These are phyloP conservation scores for Phragmites australis DNA, from an alignment of 176 grass and related monocot species.

Conservation along the genomic window DNA sequence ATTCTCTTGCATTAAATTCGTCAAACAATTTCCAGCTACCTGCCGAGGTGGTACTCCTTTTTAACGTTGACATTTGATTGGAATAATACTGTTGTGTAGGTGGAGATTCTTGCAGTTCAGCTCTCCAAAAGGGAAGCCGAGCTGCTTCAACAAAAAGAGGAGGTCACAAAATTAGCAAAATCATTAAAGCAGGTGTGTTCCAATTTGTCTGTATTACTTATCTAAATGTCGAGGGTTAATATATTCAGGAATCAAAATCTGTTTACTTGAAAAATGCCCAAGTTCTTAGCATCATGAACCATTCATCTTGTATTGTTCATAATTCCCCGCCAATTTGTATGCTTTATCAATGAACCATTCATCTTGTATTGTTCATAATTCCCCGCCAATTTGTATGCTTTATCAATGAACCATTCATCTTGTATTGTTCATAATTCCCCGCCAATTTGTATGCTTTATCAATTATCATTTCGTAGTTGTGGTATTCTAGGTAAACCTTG, in stretches of 20 bases:
- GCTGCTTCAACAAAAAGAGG: conserved; percentile 80
- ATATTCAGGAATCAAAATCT: conserved; percentile 1
- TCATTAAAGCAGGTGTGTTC: conserved; percentile 72
- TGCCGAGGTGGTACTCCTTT: neutral
- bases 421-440: neutral
- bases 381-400: neutral
- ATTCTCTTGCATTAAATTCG: neutral
- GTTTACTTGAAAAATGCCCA: conserved; percentile 4
- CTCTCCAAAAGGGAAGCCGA: conserved; percentile 84
- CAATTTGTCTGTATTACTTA: neutral
- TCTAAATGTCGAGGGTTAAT: neutral
- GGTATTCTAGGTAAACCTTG: conserved; percentile 2
- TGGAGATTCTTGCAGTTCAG: conserved; percentile 77
- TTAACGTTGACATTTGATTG: conserved; percentile 35
- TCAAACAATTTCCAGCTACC: conserved; percentile 14
- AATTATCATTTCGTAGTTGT: neutral
- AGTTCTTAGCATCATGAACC: conserved; percentile 19
- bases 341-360: conserved; percentile 16
- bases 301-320: conserved; percentile 1
- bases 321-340: neutral
- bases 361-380: conserved; percentile 15
- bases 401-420: conserved; percentile 14
- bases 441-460: neutral
- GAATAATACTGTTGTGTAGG: conserved; percentile 47
- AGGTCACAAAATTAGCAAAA: conserved; percentile 80